phyloP scores from a whole-genome alignment of 2,329 filamentous ascomycete species.

The Botrytis fragariae region DNA sequence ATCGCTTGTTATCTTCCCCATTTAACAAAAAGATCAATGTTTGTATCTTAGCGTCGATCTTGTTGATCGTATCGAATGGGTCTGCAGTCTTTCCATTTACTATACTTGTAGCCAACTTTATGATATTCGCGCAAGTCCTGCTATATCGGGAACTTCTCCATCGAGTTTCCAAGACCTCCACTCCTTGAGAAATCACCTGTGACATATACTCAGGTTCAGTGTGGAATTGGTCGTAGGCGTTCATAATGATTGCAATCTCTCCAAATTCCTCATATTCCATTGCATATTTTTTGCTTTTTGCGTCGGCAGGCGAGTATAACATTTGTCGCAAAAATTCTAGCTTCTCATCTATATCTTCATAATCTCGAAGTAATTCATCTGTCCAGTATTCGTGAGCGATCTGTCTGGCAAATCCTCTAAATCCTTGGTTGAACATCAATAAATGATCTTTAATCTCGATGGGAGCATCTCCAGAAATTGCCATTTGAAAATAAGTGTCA shows the following conservation, averaged over 20 bases:
- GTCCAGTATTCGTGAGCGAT: neutral
- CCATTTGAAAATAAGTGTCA: neutral
- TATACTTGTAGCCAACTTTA: neutral
- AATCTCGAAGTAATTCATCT: neutral
- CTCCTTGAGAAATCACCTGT: neutral
- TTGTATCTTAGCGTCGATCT: neutral
- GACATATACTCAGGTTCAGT: neutral
- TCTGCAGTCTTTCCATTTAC: neutral
- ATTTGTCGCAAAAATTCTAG: neutral
- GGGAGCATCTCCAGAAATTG: neutral
- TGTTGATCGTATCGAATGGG: neutral
- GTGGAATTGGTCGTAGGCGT: neutral
- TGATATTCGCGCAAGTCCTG: neutral
- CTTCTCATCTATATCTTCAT: neutral
- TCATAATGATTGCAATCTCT: neutral
- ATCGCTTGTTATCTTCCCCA: neutral
- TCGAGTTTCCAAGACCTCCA: neutral
- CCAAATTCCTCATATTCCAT: neutral
- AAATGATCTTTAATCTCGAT: neutral
- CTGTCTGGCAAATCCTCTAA: neutral
- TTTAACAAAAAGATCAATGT: neutral
- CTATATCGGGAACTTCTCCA: neutral
- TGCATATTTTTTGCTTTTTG: neutral
- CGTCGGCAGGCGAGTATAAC: neutral
- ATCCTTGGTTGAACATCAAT: neutral